Base-by-base conservation (phyloP, 1,284 basidiomycete genomes). In the Chondrostereum purpureum region DNA sequence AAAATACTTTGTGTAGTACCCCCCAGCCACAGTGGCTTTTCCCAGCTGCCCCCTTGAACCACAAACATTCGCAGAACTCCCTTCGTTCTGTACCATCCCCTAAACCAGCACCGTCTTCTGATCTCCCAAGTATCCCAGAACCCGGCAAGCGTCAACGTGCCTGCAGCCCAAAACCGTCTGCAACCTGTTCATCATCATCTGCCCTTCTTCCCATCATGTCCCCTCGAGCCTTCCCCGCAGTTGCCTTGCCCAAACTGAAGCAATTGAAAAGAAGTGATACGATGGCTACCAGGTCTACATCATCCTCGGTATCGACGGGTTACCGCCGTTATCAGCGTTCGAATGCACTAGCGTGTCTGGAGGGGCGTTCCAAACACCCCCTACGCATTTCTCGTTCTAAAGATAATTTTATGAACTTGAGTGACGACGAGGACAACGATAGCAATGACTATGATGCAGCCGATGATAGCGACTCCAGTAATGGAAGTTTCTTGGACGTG, bases 31-130 rank as follows among this genome's bases (percentile, higher is more conserved):
- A 34, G 21, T 45, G 53, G 18, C 50, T 54, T 14, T 49, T 53
- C 18, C 50, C 50, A n/a, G 39, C 45, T 22, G 48, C 48, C 5
- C 56, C 58, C 4, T 53, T 65, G 22, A 55, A 57, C 19, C 50
- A 53, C 14, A 62, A 59, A 34, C 55, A 54, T 23, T 67, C 67
- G 58, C 58, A 68, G 58, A 72, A 77, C 50, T 75, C 74, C 0
- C 53, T 74, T 24, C 69, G 75, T 12, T 62, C 59, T 21, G 68
- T 83, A 13, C 80, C 80, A 3, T 77, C 75, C 0, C 75, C 76
- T 2, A 83, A 82, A 56, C 81, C 81, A 1, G 76, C 68, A 0
- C 81, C 80, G 0, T 75, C 69, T 0, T 58, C 66, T 0, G 70
- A 68, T 1, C 66, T 81, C 1, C 81, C 80, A 0, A 62, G 65